Base-by-base conservation (phyloP, 2,329 filamentous ascomycete species). In the Fusarium sp. region DNA sequence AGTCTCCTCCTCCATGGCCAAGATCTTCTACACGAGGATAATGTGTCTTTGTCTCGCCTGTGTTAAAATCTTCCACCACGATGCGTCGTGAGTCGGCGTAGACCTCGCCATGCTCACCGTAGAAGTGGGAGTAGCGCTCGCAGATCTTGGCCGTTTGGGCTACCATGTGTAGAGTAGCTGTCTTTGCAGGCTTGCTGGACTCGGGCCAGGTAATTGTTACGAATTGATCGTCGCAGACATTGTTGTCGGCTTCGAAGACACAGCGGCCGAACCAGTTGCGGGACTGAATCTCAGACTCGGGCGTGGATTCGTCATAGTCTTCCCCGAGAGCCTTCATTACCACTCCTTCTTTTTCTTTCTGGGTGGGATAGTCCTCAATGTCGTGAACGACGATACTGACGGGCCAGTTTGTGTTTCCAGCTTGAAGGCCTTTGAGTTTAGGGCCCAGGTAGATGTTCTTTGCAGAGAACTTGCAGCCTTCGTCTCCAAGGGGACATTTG, bases 131-230 rank as follows among this genome's bases (percentile, higher is more conserved):
- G 60, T 94, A 90, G 5, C 96, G 89, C 68, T 97, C 87, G 77
- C 95, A 98, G 69, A 96, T 91, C 75, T 91, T 90, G 74, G 92
- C 89, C 0, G 94, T 97, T 63, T 94, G 92, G 3, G 95, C 94
- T 4, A 95, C 90, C 95, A 98, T 97, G 78, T 98, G 95, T 76
- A 98, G 92, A 3, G 89, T 89, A 1, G 94, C 95, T 17, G 91
- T 93, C 81, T 98, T 98, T 42, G 93, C 88, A 3, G 88, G 88
- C 23, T 88, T 83, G 45, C 58, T 62, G n/a, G 72, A 70, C 58
- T 96, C 92, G 14, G 94, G 91, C 94, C 95, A 98, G 6, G 86
- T 88, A 51, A 98, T 88, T 1, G 91, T 95, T 20, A 98, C 96
- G 24, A 91, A 86, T 77, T 98, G 95, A 73, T 98, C 93, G 77